Evolutionary conservation across 2,329 filamentous ascomycete species (phyloP).

Genomic region (Lomentospora prolificans): DNA sequence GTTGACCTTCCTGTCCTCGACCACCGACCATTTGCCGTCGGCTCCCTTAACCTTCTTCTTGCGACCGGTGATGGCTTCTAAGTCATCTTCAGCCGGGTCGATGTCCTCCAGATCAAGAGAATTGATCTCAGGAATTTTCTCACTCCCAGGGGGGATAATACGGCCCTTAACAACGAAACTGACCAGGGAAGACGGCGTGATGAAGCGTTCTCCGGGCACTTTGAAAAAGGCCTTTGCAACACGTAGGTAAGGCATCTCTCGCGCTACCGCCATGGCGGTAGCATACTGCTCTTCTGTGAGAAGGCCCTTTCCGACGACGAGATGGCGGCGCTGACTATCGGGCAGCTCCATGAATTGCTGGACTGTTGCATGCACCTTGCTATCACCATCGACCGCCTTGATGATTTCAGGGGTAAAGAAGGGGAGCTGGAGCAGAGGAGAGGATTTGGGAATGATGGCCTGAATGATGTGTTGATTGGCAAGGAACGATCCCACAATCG

Average conservation of each 20-base stretch:
- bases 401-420: conserved; percentile 64
- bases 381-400: conserved; percentile 61
- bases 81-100: conserved; percentile 85
- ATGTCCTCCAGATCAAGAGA: conserved; percentile 78
- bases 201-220: conserved; percentile 85
- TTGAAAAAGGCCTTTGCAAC: conserved; percentile 97
- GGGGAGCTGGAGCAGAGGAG: conserved; percentile 85
- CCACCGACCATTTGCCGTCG: conserved; percentile 44
- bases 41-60: conserved; percentile 55
- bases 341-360: conserved; percentile 84
- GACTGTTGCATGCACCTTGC: conserved; percentile 65
- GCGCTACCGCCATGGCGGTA: conserved; percentile 64
- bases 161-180: conserved; percentile 93
- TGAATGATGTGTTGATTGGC: conserved; percentile 83
- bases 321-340: conserved; percentile 59
- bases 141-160: conserved; percentile 78
- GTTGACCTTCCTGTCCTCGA: conserved; percentile 56
- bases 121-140: conserved; percentile 63
- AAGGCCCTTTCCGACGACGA: conserved; percentile 61
- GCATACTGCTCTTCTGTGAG: conserved; percentile 69
- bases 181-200: conserved; percentile 86
- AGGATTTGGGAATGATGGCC: conserved; percentile 71
- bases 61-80: conserved; percentile 74
- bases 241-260: conserved; percentile 72
- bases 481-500: conserved; percentile 73